Evolutionary conservation across 805 yeast genomes (phyloP), one percentile per base, ranked within the genome.

Genomic region (Wickerhamomyces ciferrii): DNA sequence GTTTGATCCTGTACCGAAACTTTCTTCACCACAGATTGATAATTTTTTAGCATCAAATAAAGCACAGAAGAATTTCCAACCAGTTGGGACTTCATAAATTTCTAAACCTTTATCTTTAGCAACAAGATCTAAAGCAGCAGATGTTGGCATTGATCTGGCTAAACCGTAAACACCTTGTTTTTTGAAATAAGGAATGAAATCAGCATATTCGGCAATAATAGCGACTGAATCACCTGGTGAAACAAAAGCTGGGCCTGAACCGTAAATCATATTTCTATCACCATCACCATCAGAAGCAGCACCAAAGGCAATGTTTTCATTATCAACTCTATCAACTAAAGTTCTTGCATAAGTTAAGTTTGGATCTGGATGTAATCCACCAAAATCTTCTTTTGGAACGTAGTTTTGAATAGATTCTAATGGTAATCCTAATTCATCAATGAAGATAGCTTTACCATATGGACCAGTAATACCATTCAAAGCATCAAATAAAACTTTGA

Each of bases 221-320:
- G 99, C 98, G 31, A 92, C 98, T 5, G 96, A 87, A 67, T 92
- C 99, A 63, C 99, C 98, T 9, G 99, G 99, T 1, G 97, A 90
- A 14, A 92, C 98, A 67, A 92, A 92, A 2, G 97, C 79, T 24
- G 47, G 42, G 41, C 85, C 85, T 37, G 88, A 89, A 49, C 99
- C 99, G 66, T 94, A 94, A 60, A 92, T 92, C 99, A 92, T 92
- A 67, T 92, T 92, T 71, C 99, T 82, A 65, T 92, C 99, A 66
- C 99, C 99, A 59, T 92, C 99, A 67, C 99, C 99, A 63, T 89
- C 99, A n/a, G 96, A 86, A 9, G 98, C 98, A 35, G 98, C 98
- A 53, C 99, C 99, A 64, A 92, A 92, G 8, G 92, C 87, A 54
- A 91, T 87, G 48, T 80, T 70, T 48, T 86, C 86, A 19, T 67